phyloP scores from a whole-genome alignment of 139 green algal genomes.

The Limnomonas spitsbergensis region DNA sequence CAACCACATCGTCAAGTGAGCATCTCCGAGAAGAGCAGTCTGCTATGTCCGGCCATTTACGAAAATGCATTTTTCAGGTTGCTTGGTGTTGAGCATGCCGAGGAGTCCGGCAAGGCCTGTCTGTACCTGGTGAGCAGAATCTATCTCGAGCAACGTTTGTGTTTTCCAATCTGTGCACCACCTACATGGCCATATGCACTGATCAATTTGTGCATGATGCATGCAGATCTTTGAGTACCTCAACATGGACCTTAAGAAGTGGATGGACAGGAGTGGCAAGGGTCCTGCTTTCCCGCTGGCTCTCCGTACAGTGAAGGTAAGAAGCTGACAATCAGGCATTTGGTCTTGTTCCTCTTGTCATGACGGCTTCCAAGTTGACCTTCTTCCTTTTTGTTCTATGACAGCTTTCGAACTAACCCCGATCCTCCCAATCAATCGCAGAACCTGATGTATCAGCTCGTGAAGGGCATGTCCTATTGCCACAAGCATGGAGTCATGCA shows the following conservation, averaged over 20 bases:
- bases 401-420: too few relatives aligned
- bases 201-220: not conserved
- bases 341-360: not conserved
- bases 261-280: slow-evolving; percentile 92
- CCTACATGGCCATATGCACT: not conserved
- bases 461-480: slow-evolving; percentile 90
- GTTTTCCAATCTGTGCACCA: too few relatives aligned
- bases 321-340: not conserved
- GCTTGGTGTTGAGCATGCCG: slow-evolving; percentile 90
- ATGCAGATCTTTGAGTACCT: slow-evolving; percentile 93
- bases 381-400: not conserved
- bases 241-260: slow-evolving; percentile 97
- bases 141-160: not conserved
- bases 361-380: not conserved
- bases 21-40: not conserved
- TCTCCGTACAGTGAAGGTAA: slow-evolving; percentile 67
- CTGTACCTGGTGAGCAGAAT: slow-evolving; percentile 83
- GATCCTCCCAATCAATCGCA: too few relatives aligned
- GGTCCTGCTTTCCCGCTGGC: slow-evolving; percentile 64
- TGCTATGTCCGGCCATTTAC: not conserved
- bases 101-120: slow-evolving; percentile 93
- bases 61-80: slow-evolving; percentile 40
- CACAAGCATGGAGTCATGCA: slow-evolving; percentile 97
- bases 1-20: slow-evolving; percentile 89
- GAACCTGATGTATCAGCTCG: slow-evolving; percentile 96